Conservation (phyloP, 495 filamentous ascomycete genomes). For the Stereocaulon alpinum region DNA sequence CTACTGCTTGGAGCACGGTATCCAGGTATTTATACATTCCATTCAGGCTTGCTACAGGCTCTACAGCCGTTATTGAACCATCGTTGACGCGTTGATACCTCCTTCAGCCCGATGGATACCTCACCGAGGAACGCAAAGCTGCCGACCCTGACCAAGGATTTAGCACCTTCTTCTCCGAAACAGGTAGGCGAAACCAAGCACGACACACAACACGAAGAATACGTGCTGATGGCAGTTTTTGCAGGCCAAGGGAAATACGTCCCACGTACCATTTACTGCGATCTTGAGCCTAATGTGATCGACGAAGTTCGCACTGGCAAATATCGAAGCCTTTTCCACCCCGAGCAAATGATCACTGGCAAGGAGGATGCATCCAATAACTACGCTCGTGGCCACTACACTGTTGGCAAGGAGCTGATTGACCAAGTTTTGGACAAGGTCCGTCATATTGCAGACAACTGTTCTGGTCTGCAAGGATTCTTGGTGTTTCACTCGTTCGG, state of each 20-base stretch:
- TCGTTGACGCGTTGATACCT: constrained; percentile 31
- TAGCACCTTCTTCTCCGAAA: constrained; percentile 99
- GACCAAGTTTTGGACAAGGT: constrained; percentile 95
- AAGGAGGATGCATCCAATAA: constrained; percentile 99
- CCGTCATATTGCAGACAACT: constrained; percentile 91
- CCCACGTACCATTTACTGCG: constrained; percentile 96
- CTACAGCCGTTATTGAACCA: background rate
- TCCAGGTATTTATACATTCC: constrained; percentile 59
- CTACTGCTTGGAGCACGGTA: constrained; percentile 99
- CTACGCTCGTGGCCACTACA: constrained; percentile 98
- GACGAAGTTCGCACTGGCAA: constrained; percentile 97
- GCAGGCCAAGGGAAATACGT: constrained; percentile 97
- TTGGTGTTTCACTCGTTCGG: constrained; percentile 99
- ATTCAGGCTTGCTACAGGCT: constrained; percentile 19
- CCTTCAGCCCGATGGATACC: constrained; percentile 86
- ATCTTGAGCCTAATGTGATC: constrained; percentile 99
- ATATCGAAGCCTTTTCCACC: constrained; percentile 95
- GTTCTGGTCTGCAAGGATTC: constrained; percentile 95
- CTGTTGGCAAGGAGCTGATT: constrained; percentile 96
- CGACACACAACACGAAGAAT: background rate
- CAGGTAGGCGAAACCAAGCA: constrained; percentile 53
- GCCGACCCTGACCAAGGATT: constrained; percentile 92
- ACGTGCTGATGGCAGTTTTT: constrained; percentile 13
- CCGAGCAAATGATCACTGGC: constrained; percentile 97
- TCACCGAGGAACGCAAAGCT: constrained; percentile 94